Conservation (phyloP, 2,329 filamentous ascomycete genomes). For the Ceratocystis diversiconidia region DNA sequence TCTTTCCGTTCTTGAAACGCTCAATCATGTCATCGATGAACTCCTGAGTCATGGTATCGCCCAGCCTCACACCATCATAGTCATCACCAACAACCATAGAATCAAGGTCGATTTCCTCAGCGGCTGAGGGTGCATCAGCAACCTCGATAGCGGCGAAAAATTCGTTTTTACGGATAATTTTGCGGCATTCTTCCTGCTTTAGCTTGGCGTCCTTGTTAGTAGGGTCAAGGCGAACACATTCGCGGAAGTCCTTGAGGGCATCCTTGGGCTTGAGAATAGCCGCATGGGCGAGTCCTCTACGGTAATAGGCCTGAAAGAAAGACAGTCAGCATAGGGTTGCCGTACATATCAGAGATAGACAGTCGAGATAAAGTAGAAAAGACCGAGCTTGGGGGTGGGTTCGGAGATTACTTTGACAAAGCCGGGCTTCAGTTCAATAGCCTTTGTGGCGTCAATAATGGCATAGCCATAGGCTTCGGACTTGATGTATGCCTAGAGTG, state of each 20-base stretch:
- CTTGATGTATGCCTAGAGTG: conserved; percentile 71
- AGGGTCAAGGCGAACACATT: conserved; percentile 76
- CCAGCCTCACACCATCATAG: conserved; percentile 74
- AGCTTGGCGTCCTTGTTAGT: conserved; percentile 80
- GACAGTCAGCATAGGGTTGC: background rate
- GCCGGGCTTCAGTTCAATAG: conserved; percentile 73
- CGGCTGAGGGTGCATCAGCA: conserved; percentile 78
- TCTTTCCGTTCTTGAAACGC: conserved; percentile 91
- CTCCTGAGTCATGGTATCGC: conserved; percentile 79
- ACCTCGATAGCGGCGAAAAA: conserved; percentile 94
- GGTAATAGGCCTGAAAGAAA: conserved; percentile 65
- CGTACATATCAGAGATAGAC: too few relatives aligned
- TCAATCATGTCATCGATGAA: conserved; percentile 97
- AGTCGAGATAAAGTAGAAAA: too few relatives aligned
- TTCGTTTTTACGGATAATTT: conserved; percentile 78
- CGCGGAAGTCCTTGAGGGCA: conserved; percentile 81
- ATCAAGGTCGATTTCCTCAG: conserved; percentile 78
- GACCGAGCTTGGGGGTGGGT: too few relatives aligned
- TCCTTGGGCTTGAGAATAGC: conserved; percentile 82
- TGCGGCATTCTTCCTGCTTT: conserved; percentile 85
- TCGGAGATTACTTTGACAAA: conserved; percentile 61
- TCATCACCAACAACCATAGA: conserved; percentile 65
- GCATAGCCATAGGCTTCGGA: conserved; percentile 90
- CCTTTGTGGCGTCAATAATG: conserved; percentile 77
- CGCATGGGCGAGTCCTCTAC: conserved; percentile 78